Evolutionary conservation across 129 eudicot genomes (phyloP), one percentile per base, ranked within the genome.

Genomic region (Flaveria brownii): DNA sequence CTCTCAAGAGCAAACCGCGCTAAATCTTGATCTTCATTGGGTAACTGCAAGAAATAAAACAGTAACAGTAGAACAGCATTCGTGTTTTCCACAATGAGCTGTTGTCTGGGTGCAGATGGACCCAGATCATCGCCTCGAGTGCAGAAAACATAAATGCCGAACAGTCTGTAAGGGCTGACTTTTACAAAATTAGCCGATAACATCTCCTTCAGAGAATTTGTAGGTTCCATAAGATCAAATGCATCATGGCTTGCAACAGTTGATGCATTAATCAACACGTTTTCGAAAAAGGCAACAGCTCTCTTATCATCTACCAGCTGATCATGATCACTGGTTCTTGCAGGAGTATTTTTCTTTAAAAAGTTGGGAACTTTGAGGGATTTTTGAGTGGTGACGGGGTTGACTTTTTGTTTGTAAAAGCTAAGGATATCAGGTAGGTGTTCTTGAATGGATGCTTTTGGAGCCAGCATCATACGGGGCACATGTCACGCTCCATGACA

Each of bases 141-240:
- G 59, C 91, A 87, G 80, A 93, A 88, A 8, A 93, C 74, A 9
- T 85, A 93, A 4, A 43, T 66, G 14, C 97, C 98, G 26, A 86
- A 93, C 22, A 97, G 96, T 74, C 96, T 81, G 80, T 93, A 90
- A 9, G 97, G 96, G 65, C 91, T 83, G 59, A 90, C 91, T 69
- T 88, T 81, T 11, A 87, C 64, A 23, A 82, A 86, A 26, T 85
- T 86, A 30, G 2, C 50, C 2, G 91, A 68, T 25, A 93, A 62
- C 62, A 77, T 90, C 16, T 82, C 89, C 59, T 82, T 81, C 66
- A 93, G 16, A 30, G 80, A 70, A 68, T 82, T 82, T 46, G 95
- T 84, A 82, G 88, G 67, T 55, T 90, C 96, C 88, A 80, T 93
- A 41, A 84, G 85, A 45, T 84, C 70, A 60, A 86, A 90, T 22